Evolutionary conservation across 495 filamentous ascomycete genomes (phyloP), one percentile per base, ranked within the genome.

Genomic region (Hypoxylon intermedium): DNA sequence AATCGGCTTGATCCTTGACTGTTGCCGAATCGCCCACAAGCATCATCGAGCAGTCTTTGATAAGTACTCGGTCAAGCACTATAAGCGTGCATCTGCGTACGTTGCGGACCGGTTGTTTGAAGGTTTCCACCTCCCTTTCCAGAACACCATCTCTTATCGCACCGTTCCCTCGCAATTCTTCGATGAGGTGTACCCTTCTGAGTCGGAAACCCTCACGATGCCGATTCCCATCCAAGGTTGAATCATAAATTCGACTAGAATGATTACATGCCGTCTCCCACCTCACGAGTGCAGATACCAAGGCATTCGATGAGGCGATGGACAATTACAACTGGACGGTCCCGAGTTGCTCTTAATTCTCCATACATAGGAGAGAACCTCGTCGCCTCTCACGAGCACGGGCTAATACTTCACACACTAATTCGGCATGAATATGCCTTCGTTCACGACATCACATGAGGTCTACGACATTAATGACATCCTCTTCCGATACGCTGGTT

Each of bases 11-110:
- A 87, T 98, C 48, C 72, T 91, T 26, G 92, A 96, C 60, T 97
- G 93, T 76, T 96, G 92, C 70, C 87, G 90, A 59, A 84, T 87
- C 59, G 89, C 90, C 5, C 79, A 77, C 60, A 87, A 84, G 65
- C 94, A 98, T 66, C 94, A 98, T 72, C 65, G 74, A 4, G 90
- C 92, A 16, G 87, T 98, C 56, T 98, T 82, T 64, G 91, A 97
- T 15, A 98, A 98, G 74, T 98, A 96, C 74, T 79, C 84, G 5
- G 88, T 91, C 68, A 88, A 83, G 50, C 85, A 89, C 26, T 97
- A 88, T 78, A 93, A 92, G 78, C 79, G 85, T 20, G 89, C 89
- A 2, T 89, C 93, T n/a, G 65, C 83, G 13, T 96, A 86, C 59
- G 93, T 94, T 23, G 84, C 92, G 67, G 76, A 73, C 15, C 87